Conservation (phyloP, 2,329 filamentous ascomycete genomes). For the Colletotrichum kahawae region DNA sequence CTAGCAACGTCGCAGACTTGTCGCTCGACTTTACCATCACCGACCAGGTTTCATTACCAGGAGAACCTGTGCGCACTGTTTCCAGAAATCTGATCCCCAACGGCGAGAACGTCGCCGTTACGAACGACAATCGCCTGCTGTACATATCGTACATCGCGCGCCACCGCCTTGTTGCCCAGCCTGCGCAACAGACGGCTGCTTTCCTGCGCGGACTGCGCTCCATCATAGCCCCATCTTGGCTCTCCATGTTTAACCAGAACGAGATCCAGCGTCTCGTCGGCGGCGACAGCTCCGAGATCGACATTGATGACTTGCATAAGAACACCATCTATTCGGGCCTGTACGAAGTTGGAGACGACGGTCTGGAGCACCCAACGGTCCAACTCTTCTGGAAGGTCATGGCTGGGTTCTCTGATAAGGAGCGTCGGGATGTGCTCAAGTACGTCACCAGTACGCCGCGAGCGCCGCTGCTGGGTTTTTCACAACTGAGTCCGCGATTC, state of each 20-base stretch:
- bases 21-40: conserved; percentile 88
- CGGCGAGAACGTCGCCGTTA: conserved; percentile 80
- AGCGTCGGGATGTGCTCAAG: conserved; percentile 86
- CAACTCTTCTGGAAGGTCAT: conserved; percentile 92
- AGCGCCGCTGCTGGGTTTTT: conserved; percentile 88
- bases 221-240: conserved; percentile 91
- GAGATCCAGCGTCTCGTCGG: conserved; percentile 94
- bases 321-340: conserved; percentile 89
- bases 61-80: conserved; percentile 60
- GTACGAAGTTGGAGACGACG: conserved; percentile 89
- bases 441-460: conserved; percentile 95
- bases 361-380: conserved; percentile 83
- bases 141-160: conserved; percentile 93
- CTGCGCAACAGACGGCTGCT: conserved; percentile 79
- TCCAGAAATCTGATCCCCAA: conserved; percentile 78
- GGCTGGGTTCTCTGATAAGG: conserved; percentile 73
- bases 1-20: conserved; percentile 80
- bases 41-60: conserved; percentile 62
- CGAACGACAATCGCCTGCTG: conserved; percentile 89
- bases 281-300: conserved; percentile 84
- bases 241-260: conserved; percentile 97
- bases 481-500: conserved; percentile 83
- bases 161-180: conserved; percentile 84
- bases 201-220: conserved; percentile 85
- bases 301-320: conserved; percentile 81